Percentiles rank a stretch among this genome's conserved stretches.
These are phyloP conservation scores for Hura crepitans DNA, from an alignment of 441 rosid genomes.

Conservation along the genomic window DNA sequence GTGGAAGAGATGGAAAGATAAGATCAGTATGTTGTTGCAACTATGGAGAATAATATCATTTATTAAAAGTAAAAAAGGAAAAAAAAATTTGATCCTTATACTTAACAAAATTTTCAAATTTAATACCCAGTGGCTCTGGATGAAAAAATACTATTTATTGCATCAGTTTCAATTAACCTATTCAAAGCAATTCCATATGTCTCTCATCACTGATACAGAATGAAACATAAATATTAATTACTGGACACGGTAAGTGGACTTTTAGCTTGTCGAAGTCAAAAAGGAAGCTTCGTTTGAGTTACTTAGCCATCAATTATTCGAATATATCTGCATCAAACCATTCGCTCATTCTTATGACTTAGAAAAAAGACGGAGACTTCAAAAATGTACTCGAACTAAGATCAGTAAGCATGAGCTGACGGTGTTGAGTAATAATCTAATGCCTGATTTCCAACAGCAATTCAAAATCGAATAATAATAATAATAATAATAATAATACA, in stretches of 20 bases:
- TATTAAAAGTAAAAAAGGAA: background rate
- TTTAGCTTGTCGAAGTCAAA: background rate
- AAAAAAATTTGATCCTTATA: background rate
- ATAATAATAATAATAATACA: background rate
- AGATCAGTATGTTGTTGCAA: conserved; percentile 2
- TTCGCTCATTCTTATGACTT: no score
- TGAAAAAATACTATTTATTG: background rate
- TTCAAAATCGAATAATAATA: background rate
- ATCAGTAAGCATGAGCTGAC: background rate
- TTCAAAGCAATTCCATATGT: background rate
- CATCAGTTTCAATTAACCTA: background rate
- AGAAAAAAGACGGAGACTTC: background rate
- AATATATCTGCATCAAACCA: background rate
- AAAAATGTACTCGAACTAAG: background rate
- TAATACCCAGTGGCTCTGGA: background rate
- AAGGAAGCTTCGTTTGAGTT: no score
- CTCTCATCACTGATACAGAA: background rate
- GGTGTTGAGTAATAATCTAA: background rate
- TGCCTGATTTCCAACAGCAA: background rate
- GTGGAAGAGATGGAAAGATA: conserved; percentile 2
- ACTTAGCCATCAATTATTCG: background rate
- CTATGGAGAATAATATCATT: background rate
- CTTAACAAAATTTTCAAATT: background rate
- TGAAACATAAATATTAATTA: background rate
- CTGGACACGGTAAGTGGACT: background rate